Evolutionary conservation across 768 basidiomycete species (phyloP).

Genomic region (Termitomyces sp.): DNA sequence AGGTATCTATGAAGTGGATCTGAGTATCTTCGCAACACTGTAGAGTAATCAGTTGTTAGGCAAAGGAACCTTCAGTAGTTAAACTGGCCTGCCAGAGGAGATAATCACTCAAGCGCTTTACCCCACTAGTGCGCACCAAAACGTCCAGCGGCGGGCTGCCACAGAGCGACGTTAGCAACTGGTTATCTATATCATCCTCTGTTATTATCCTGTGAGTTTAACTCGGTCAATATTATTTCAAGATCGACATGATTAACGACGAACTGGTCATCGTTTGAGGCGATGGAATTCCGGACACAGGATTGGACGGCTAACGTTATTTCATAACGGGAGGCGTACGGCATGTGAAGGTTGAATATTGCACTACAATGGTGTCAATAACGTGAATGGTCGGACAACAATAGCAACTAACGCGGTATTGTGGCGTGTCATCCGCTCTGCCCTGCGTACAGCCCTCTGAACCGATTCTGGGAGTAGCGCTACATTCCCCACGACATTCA

Average conservation of each 20-base stretch:
- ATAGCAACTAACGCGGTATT: constrained; percentile 55
- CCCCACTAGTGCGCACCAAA: constrained; percentile 88
- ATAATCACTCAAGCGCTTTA: constrained; percentile 85
- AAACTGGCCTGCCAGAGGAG: constrained; percentile 89
- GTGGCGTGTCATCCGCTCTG: constrained; percentile 73
- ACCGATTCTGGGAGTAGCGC: constrained; percentile 80
- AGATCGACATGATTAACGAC: background rate
- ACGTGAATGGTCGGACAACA: background rate
- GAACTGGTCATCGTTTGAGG: constrained; percentile 8
- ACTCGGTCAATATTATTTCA: background rate
- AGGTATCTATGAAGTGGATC: constrained; percentile 78
- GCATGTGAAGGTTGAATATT: constrained; percentile 89
- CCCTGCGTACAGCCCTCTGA: constrained; percentile 62
- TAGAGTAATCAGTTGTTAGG: constrained; percentile 7
- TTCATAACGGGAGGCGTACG: constrained; percentile 91
- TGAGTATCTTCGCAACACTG: constrained; percentile 84
- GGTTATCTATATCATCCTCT: constrained; percentile 62
- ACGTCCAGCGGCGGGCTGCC: constrained; percentile 85
- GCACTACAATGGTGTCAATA: constrained; percentile 45
- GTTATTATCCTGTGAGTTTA: constrained; percentile 41
- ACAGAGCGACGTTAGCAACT: constrained; percentile 62
- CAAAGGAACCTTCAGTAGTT: background rate
- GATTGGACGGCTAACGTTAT: constrained; percentile 76
- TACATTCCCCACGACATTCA: constrained; percentile 78
- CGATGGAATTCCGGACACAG: constrained; percentile 40